Conservation (phyloP, 202 grass and related monocot species). For the Zizania palustris region DNA sequence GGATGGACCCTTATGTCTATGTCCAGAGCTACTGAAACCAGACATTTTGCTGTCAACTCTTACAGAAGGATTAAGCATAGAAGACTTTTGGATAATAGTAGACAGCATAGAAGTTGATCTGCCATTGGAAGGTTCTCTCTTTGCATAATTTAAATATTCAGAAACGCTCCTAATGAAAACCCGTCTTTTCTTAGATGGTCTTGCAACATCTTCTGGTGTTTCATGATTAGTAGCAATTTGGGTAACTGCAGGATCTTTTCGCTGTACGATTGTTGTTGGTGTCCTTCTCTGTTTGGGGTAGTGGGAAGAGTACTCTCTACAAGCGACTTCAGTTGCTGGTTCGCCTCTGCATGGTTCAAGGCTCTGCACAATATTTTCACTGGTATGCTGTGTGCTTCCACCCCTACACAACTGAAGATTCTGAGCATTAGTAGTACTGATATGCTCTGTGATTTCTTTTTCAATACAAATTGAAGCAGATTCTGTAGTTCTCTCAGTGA, state of each 20-base stretch:
- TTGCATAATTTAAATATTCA: conserved; percentile 67
- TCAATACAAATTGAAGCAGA: conserved; percentile 22
- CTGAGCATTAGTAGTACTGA: conserved; percentile 34
- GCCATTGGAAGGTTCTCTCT: conserved; percentile 46
- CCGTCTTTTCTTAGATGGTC: conserved; percentile 58
- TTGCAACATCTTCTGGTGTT: conserved; percentile 39
- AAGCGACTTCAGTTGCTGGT: conserved; percentile 33
- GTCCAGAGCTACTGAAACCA: conserved; percentile 35
- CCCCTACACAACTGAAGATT: conserved; percentile 27
- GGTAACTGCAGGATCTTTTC: conserved; percentile 27
- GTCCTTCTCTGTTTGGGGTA: conserved; percentile 60
- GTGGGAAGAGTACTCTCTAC: conserved; percentile 28
- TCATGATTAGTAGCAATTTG: conserved; percentile 23
- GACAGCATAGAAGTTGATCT: conserved; percentile 48
- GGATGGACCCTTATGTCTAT: conserved; percentile 29
- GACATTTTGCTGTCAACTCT: conserved; percentile 40
- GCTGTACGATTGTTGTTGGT: conserved; percentile 35
- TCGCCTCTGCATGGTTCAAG: conserved; percentile 33
- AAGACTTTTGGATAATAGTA: conserved; percentile 46
- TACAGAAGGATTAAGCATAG: conserved; percentile 44
- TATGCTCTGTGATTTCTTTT: conserved; percentile 32
- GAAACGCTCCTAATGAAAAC: conserved; percentile 71
- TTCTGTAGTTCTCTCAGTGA: conserved; percentile 23
- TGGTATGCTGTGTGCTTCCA: conserved; percentile 2
- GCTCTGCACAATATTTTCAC: conserved; percentile 35